A percentile compares a stretch with the other conserved stretches of the same genome.
Conservation (phyloP, 192 early-diverging fungal species). For the Rhizoclosmatium sp. region DNA sequence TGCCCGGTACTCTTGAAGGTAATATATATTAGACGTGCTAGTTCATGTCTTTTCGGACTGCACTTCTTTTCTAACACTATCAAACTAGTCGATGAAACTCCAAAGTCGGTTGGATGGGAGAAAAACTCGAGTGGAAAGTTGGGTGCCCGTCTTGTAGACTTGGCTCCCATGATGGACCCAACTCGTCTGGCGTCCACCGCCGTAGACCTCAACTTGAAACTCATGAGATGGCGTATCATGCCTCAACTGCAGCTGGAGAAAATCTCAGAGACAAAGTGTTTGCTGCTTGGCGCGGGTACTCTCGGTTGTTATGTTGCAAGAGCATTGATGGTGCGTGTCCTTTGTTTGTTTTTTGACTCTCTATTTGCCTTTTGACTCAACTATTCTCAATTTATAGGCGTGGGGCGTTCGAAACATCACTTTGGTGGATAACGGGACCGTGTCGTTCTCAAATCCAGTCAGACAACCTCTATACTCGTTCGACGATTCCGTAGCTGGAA, state of each 20-base stretch:
- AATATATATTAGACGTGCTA: slow-evolving; percentile 16
- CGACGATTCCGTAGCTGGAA: slow-evolving; percentile 85
- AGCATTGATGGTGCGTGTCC: slow-evolving; percentile 65
- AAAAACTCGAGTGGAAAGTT: slow-evolving; percentile 80
- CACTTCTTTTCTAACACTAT: too few relatives aligned
- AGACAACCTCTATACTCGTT: slow-evolving; percentile 94
- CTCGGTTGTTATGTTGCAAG: slow-evolving; percentile 93
- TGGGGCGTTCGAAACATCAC: slow-evolving; percentile 96
- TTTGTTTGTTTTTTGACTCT: neutral
- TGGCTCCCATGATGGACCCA: slow-evolving; percentile 92
- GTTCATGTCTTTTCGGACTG: neutral
- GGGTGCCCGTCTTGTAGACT: slow-evolving; percentile 81
- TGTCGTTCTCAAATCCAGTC: slow-evolving; percentile 96
- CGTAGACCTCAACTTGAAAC: slow-evolving; percentile 92
- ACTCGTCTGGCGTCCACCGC: slow-evolving; percentile 83
- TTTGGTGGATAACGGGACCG: slow-evolving; percentile 90
- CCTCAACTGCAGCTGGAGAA: slow-evolving; percentile 84
- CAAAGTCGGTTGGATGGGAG: slow-evolving; percentile 92
- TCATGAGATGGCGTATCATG: slow-evolving; percentile 96
- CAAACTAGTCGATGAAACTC: slow-evolving; percentile 40
- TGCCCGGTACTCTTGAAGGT: slow-evolving; percentile 53
- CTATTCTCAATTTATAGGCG: slow-evolving; percentile 54
- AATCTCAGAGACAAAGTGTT: slow-evolving; percentile 76
- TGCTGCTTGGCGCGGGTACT: slow-evolving; percentile 94
- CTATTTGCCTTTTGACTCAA: neutral